Evolutionary conservation across 306 rosid genomes (phyloP).

Genomic region (Styphnolobium japonicum): DNA sequence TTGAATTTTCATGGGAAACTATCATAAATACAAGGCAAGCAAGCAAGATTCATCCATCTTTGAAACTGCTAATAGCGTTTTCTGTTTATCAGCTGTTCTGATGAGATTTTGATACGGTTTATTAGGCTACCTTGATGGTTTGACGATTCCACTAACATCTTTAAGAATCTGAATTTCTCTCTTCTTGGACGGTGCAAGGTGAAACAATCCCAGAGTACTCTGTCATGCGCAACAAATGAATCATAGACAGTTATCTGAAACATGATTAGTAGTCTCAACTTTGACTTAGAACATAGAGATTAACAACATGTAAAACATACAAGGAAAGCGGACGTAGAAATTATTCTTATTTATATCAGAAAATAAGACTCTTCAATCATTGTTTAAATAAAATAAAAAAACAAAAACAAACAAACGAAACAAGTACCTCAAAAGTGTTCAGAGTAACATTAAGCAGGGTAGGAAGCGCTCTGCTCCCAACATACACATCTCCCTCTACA

Average conservation of each 20-base stretch:
- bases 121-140: constrained; percentile 73
- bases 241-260: too few species aligned
- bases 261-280: too few species aligned
- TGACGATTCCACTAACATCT: constrained; percentile 64
- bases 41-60: background rate
- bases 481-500: constrained; percentile 71
- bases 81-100: background rate
- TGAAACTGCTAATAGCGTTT: background rate
- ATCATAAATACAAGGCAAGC: background rate
- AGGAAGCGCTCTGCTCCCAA: constrained; percentile 82
- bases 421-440: constrained; percentile 62
- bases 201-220: constrained; percentile 52
- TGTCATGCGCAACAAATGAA: constrained; percentile 6
- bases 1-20: too few species aligned
- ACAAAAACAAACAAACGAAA: background rate
- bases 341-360: background rate
- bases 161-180: constrained; percentile 60
- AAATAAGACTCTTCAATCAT: background rate
- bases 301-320: too few species aligned
- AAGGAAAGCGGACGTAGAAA: background rate
- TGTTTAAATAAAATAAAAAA: too few species aligned
- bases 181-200: constrained; percentile 66
- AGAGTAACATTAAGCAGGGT: constrained; percentile 57
- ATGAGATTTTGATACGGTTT: background rate
- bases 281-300: too few species aligned